Evolutionary conservation across 2,329 filamentous ascomycete species (phyloP).

Genomic region (Claviceps sorghi): DNA sequence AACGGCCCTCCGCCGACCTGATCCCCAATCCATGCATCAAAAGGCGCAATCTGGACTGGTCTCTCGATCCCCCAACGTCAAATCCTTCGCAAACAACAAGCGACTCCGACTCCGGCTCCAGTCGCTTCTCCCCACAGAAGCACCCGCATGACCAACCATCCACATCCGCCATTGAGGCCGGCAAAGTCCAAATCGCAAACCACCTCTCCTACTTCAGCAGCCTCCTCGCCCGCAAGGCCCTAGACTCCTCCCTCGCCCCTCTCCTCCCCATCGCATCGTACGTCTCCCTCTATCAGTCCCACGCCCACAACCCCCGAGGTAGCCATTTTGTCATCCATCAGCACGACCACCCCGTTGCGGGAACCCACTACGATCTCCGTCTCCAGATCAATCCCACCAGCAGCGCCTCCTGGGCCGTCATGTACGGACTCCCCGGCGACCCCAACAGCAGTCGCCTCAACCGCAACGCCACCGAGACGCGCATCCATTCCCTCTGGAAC

Average conservation of each 20-base stretch:
- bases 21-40: slow-evolving; percentile 33
- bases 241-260: slow-evolving; percentile 13
- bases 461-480: slow-evolving; percentile 46
- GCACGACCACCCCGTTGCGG: slow-evolving; percentile 57
- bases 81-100: not conserved
- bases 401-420: slow-evolving; percentile 49
- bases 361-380: slow-evolving; percentile 54
- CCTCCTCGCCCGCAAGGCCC: slow-evolving; percentile 16
- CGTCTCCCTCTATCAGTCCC: slow-evolving; percentile 21
- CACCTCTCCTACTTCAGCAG: slow-evolving; percentile 25
- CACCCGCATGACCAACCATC: slow-evolving; percentile 6
- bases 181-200: slow-evolving; percentile 21
- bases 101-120: not conserved
- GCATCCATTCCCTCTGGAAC: slow-evolving; percentile 46
- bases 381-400: slow-evolving; percentile 55
- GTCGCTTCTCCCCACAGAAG: too few species aligned
- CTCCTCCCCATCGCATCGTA: slow-evolving; percentile 22
- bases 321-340: slow-evolving; percentile 57
- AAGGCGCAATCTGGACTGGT: slow-evolving; percentile 31
- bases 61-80: slow-evolving; percentile 12
- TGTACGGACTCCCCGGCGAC: slow-evolving; percentile 47
- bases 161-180: slow-evolving; percentile 27
- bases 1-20: slow-evolving; percentile 14
- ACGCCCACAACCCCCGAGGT: slow-evolving; percentile 16
- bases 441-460: slow-evolving; percentile 38